These are phyloP conservation scores for Stemphylium vesicarium DNA, from an alignment of 2,329 filamentous ascomycete genomes.

Conservation along the genomic window DNA sequence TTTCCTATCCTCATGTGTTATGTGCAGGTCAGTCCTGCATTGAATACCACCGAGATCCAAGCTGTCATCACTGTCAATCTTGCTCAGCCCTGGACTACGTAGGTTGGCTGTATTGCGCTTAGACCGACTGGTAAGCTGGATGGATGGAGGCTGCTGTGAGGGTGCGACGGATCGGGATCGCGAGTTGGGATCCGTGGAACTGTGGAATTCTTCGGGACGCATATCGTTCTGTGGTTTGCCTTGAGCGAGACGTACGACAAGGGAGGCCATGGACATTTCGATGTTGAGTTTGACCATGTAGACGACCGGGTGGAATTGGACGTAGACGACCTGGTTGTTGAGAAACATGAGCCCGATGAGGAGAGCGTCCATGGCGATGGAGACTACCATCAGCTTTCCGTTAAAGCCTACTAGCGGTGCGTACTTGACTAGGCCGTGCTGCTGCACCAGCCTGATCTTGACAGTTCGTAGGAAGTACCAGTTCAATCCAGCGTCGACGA, in stretches of 20 bases:
- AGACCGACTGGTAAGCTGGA: constrained; percentile 22
- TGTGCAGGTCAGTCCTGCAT: constrained; percentile 26
- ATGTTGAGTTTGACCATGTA: constrained; percentile 56
- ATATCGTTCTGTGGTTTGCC: constrained; percentile 40
- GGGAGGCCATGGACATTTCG: constrained; percentile 54
- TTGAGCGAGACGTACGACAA: constrained; percentile 48
- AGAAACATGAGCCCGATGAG: constrained; percentile 52
- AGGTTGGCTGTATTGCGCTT: background rate
- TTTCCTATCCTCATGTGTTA: constrained; percentile 8
- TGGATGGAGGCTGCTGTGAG: constrained; percentile 18
- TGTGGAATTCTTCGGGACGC: constrained; percentile 23
- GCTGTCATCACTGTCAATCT: constrained; percentile 33
- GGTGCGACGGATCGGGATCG: constrained; percentile 20
- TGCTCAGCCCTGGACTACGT: constrained; percentile 19
- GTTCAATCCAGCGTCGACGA: constrained; percentile 60
- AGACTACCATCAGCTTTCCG: constrained; percentile 49
- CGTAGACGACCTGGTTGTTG: constrained; percentile 46
- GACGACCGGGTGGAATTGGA: constrained; percentile 52
- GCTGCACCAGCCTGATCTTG: constrained; percentile 46
- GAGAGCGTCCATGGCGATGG: constrained; percentile 50
- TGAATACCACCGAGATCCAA: constrained; percentile 28
- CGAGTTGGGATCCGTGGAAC: constrained; percentile 23
- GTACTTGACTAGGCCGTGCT: constrained; percentile 52
- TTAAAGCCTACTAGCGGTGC: constrained; percentile 51
- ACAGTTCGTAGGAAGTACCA: constrained; percentile 58